Evolutionary conservation across 163 green algal genomes (phyloP).

Genomic region (Botryococcus braunii): DNA sequence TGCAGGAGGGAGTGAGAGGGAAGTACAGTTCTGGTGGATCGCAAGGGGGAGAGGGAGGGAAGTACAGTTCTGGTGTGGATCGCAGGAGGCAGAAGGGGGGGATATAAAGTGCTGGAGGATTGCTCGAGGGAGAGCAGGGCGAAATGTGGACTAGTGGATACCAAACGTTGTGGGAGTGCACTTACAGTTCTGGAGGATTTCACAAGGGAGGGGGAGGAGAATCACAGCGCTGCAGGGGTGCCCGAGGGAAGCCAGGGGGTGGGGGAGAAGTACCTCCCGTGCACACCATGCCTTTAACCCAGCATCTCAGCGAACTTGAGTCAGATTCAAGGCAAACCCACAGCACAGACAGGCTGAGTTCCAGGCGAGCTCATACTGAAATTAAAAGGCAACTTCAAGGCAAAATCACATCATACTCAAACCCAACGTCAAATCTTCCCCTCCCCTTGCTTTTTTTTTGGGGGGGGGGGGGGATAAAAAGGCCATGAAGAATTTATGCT

Average conservation of each 20-base stretch:
- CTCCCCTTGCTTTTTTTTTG: background rate
- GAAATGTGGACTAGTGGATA: too few relatives aligned
- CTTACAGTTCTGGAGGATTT: slow-evolving; percentile 67
- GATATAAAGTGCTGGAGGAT: too few relatives aligned
- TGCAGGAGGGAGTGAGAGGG: too few relatives aligned
- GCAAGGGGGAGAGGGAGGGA: too few relatives aligned
- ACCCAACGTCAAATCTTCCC: background rate
- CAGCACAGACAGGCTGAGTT: background rate
- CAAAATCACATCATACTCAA: background rate
- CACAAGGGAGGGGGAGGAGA: slow-evolving; percentile 53
- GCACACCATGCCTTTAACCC: background rate
- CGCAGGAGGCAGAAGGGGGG: too few relatives aligned
- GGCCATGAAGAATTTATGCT: background rate
- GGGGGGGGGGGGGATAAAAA: background rate
- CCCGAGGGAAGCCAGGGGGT: background rate
- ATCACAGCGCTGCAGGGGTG: background rate
- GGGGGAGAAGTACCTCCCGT: background rate
- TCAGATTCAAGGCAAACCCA: background rate
- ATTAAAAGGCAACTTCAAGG: background rate
- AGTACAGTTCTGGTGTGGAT: too few relatives aligned
- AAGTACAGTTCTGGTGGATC: too few relatives aligned
- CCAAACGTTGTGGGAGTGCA: too few relatives aligned
- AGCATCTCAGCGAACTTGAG: slow-evolving; percentile 1
- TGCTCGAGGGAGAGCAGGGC: too few relatives aligned
- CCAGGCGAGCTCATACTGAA: background rate